These are phyloP conservation scores for Malus domestica DNA, from an alignment of 306 rosid species.

Conservation along the genomic window ASM211411v1 NC_041803.1:2413001-2413500, in stretches of 20 bases:
- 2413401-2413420: slow-evolving; percentile 42
- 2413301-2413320: slow-evolving; percentile 48
- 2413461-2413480: slow-evolving; percentile 39
- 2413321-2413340: slow-evolving; percentile 44
- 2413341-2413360: slow-evolving; percentile 42
- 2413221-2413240: background rate
- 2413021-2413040: slow-evolving; percentile 54
- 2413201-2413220: background rate
- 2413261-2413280: background rate
- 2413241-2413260: background rate
- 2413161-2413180: background rate
- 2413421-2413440: slow-evolving; percentile 39
- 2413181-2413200: background rate
- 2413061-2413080: slow-evolving; percentile 30
- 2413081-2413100: slow-evolving; percentile 1
- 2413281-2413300: slow-evolving; percentile 48
- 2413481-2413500: slow-evolving; percentile 35
- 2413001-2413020: slow-evolving; percentile 54
- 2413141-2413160: background rate
- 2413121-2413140: background rate
- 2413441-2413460: slow-evolving; percentile 40
- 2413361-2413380: slow-evolving; percentile 46
- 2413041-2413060: slow-evolving; percentile 46
- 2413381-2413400: slow-evolving; percentile 46
- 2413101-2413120: background rate